Base-by-base conservation (phyloP, 2,329 filamentous ascomycete genomes). In the Dactylellina cionopaga region DNA sequence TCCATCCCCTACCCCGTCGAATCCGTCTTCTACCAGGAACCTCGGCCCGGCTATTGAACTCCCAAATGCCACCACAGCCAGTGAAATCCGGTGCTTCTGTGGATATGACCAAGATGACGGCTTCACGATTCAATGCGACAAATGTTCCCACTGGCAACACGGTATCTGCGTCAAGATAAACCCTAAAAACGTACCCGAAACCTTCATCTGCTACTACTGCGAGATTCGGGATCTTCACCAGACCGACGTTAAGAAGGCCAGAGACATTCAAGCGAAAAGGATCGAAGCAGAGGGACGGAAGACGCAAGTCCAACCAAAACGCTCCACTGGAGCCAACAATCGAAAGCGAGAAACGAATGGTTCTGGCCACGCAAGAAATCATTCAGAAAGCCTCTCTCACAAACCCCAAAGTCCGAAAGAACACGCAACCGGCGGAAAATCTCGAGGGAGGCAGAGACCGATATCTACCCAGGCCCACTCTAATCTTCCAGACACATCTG, bases 121-220 rank as follows among this genome's bases (percentile, higher is more conserved):
- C 81, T 94, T 92, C 81, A 99, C 95, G 71, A 96, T 99, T 74
- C 92, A 93, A 81, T 99, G 95, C 85, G 95, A 98, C 80, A 87
- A 85, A 69, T 99, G 95, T 84, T 91, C 96, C 80, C 95, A 92
- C 52, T 99, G 95, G 95, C 95, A 99, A 82, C 95, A 99, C 81
- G 96, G 96, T 78, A 89, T 92, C 80, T 99, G 95, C 82, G 98
- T 96, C 82, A 98, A 98, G 75, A 91, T 92, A 77, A 86, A 87
- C 79, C 86, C 88, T 80, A 85, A 91, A 84, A 85, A 90, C 82
- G 82, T 93, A 80, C 81, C 89, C 83, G 85, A 87, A 69, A 85
- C 88, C 77, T 90, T 99, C 83, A 92, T 89, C 63, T 99, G 95
- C 82, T 88, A 88, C 77, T 92, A 96, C 77, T 99, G 95, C 83